Evolutionary conservation across 768 basidiomycete genomes (phyloP), one percentile per base, ranked within the genome.

Genomic region (Royoungia palumana): DNA sequence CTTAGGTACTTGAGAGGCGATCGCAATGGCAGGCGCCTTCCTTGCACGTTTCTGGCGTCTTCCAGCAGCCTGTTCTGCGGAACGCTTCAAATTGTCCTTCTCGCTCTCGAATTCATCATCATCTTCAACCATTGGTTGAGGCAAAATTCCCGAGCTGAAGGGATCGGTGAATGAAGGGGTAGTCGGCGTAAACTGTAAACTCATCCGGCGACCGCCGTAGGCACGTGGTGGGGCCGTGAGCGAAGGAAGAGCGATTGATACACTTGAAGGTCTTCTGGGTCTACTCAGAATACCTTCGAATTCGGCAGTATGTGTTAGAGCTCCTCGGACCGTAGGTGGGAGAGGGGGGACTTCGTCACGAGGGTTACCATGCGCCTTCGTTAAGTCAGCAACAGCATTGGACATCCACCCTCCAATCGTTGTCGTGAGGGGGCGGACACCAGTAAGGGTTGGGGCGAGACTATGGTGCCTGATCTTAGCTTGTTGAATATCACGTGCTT

Each of bases 391-490:
- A 30, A 91, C 75, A 48, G 77, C 88, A 32, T 92, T 87, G 49
- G 89, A 79, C 89, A 90, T 89, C 89, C 89, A 91, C 54, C 80
- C 81, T n/a, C 83, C 82, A 20, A 85, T 70, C 6, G 44, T 47
- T 51, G 38, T 60, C 0, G 85, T 81, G 36, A 82, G 60, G 1
- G 81, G 82, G 6, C 83, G 78, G 25, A 80, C 70, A 5, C 67
- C 56, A 19, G 44, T 53, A 30, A 66, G 41, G 5, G 64, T 65
- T 0, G 67, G 69, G 2, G 65, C 68, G 35, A 77, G 64, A 50
- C 75, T 78, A 47, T 75, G 71, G 36, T 74, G 78, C 47, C 71
- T 68, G 9, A 69, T 55, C 41, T 55, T 60, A 60, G 58, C 40
- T 5, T 47, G 41, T 55, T 65, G 47, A 49, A 50, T 35, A 36